Evolutionary conservation across 23 red algal genomes (phyloP).

Genomic region (Rhodosorus marinus): DNA sequence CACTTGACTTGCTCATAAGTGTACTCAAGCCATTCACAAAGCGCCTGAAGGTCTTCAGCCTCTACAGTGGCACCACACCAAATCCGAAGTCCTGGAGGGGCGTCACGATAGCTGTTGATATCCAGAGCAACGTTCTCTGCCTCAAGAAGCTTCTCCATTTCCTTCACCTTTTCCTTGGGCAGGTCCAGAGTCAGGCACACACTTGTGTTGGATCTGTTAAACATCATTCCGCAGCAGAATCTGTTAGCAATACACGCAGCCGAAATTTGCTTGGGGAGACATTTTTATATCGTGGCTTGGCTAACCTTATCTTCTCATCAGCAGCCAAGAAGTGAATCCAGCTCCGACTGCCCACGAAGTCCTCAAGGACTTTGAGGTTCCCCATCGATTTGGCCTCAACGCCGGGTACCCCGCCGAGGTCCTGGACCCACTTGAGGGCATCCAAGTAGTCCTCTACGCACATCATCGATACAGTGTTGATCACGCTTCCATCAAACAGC

Average conservation of each 20-base stretch:
- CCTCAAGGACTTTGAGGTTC: conserved; percentile 56
- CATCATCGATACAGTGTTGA: conserved; percentile 98
- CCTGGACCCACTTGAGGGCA: conserved; percentile 65
- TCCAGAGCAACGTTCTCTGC: conserved; percentile 78
- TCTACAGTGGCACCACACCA: conserved; percentile 99
- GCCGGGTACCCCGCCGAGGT: conserved; percentile 48
- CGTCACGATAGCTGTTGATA: conserved; percentile 85
- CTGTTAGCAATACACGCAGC: too few relatives aligned
- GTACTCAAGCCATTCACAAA: conserved; percentile 79
- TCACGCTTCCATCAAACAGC: conserved; percentile 79
- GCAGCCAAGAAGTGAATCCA: conserved; percentile 79
- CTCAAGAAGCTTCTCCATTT: conserved; percentile 44
- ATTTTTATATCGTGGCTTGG: too few relatives aligned
- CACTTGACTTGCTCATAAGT: conserved; percentile 23
- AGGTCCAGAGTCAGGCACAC: conserved; percentile 75
- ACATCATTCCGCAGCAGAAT: too few relatives aligned
- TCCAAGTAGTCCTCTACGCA: conserved; percentile 98
- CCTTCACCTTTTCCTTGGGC: conserved; percentile 62
- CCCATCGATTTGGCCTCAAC: conserved; percentile 31
- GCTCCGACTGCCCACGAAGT: conserved; percentile 37
- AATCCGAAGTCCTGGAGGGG: conserved; percentile 75
- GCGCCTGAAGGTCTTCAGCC: conserved; percentile 30
- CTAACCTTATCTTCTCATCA: conserved; percentile 28
- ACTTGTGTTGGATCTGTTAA: conserved; percentile 66
- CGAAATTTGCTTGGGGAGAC: too few relatives aligned